These are phyloP conservation scores for Paracorniculantispora psalliotae DNA, from an alignment of 2,329 filamentous ascomycete genomes.

Conservation along the genomic window DNA sequence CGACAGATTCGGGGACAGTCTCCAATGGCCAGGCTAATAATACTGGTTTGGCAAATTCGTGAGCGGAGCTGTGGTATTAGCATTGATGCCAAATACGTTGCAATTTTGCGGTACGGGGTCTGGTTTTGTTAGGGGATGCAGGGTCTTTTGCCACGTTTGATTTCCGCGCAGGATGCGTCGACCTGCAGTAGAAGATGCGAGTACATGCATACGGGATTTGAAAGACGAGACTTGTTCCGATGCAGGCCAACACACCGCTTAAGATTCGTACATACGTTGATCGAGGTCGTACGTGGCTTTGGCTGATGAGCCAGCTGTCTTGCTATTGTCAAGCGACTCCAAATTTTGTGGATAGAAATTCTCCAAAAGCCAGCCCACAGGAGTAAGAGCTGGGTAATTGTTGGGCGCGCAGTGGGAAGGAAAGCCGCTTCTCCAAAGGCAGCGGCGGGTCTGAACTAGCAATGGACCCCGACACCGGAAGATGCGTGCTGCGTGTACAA, in stretches of 20 bases:
- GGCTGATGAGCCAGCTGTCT: not conserved
- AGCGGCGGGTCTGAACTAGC: constrained; percentile 4
- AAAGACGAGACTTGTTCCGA: not conserved
- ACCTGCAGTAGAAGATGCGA: not conserved
- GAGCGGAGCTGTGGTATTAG: not conserved
- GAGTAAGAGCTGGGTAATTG: constrained; percentile 1
- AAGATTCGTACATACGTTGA: not conserved
- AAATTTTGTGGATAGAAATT: constrained; percentile 6
- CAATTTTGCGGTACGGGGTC: constrained; percentile 7
- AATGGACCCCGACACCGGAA: constrained; percentile 11
- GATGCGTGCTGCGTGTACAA: not conserved
- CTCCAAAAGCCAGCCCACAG: constrained; percentile 1
- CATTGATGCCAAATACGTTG: constrained; percentile 8
- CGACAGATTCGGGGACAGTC: not conserved
- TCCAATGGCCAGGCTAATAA: not conserved
- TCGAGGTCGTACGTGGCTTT: not conserved
- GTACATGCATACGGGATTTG: not conserved
- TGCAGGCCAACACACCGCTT: not conserved
- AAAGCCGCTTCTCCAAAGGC: not conserved
- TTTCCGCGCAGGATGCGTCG: not conserved
- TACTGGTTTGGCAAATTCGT: constrained; percentile 1
- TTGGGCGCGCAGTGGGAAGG: not conserved
- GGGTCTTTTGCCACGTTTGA: constrained; percentile 8
- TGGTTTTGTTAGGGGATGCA: not conserved
- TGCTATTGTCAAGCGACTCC: not conserved